Conservation (phyloP, 805 yeast species). For the Komagataella pastoris region DNA sequence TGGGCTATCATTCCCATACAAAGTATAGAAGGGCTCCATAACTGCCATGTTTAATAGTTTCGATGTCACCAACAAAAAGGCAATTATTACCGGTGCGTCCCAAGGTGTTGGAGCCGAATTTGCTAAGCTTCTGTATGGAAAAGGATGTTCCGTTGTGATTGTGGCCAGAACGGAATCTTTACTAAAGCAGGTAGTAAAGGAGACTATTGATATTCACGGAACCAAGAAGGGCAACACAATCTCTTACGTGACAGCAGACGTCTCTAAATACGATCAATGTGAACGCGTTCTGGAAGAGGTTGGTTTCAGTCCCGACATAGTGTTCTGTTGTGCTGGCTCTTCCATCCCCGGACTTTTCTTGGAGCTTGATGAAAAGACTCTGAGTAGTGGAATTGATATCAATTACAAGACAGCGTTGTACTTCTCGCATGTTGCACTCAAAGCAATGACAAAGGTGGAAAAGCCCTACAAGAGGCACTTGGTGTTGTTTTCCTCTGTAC, state of each 20-base stretch:
- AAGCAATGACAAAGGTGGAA: slow-evolving; percentile 16
- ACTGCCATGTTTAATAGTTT: slow-evolving; percentile 5
- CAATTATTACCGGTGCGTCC: slow-evolving; percentile 83
- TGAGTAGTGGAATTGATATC: slow-evolving; percentile 46
- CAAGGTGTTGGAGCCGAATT: slow-evolving; percentile 86
- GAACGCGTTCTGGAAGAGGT: slow-evolving; percentile 26
- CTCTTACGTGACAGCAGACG: slow-evolving; percentile 47
- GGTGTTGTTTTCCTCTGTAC: slow-evolving; percentile 60
- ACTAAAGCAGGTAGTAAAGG: slow-evolving; percentile 33
- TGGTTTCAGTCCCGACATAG: slow-evolving; percentile 45
- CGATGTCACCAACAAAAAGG: slow-evolving; percentile 33
- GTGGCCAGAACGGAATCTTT: slow-evolving; percentile 67
- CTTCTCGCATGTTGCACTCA: slow-evolving; percentile 52
- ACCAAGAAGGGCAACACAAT: slow-evolving; percentile 17
- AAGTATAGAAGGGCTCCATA: neutral
- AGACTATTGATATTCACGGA: slow-evolving; percentile 20
- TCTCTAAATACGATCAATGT: slow-evolving; percentile 40
- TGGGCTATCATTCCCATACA: neutral
- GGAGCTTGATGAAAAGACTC: slow-evolving; percentile 46
- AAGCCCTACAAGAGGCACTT: slow-evolving; percentile 27
- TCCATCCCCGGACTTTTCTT: slow-evolving; percentile 67
- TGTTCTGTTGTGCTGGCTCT: slow-evolving; percentile 82
- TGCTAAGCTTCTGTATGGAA: slow-evolving; percentile 32
- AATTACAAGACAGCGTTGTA: slow-evolving; percentile 68
- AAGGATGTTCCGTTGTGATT: slow-evolving; percentile 53